phyloP scores from a whole-genome alignment of 2,329 filamentous ascomycete species.

The Xylariaceae sp. region DNA sequence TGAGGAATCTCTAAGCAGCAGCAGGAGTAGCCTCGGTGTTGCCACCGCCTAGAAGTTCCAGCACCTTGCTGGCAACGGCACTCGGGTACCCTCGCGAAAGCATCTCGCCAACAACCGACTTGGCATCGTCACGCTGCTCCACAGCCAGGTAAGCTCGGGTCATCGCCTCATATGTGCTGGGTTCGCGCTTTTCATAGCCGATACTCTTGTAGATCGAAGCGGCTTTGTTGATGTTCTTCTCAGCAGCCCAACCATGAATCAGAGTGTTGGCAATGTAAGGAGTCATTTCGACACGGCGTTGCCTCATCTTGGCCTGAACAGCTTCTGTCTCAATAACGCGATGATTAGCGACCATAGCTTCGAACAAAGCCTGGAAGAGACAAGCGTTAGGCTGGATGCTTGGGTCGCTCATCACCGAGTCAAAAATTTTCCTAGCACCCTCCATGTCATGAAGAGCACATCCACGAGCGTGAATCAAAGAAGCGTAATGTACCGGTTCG shows the following conservation, averaged over 20 bases:
- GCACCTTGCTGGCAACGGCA: conserved; percentile 89
- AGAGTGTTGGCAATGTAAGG: conserved; percentile 98
- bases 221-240: conserved; percentile 75
- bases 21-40: conserved; percentile 34
- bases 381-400: conserved; percentile 72
- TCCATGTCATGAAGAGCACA: conserved; percentile 90
- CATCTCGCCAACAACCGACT: conserved; percentile 83
- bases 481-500: conserved; percentile 93
- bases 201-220: conserved; percentile 77
- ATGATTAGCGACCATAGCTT: conserved; percentile 95
- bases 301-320: conserved; percentile 71
- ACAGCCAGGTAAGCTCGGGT: conserved; percentile 85
- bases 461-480: conserved; percentile 90
- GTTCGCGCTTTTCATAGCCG: conserved; percentile 74
- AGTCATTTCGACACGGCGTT: conserved; percentile 74
- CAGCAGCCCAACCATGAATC: conserved; percentile 92
- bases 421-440: conserved; percentile 76
- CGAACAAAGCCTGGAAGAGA: conserved; percentile 94
- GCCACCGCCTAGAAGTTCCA: conserved; percentile 73
- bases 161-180: conserved; percentile 98
- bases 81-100: conserved; percentile 83
- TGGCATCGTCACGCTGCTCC: conserved; percentile 73
- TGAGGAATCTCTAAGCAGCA: conserved; percentile 10
- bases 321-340: conserved; percentile 70
- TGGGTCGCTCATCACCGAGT: conserved; percentile 67